Conservation (phyloP, 257 asterid species). For the Plantago elongata region DNA sequence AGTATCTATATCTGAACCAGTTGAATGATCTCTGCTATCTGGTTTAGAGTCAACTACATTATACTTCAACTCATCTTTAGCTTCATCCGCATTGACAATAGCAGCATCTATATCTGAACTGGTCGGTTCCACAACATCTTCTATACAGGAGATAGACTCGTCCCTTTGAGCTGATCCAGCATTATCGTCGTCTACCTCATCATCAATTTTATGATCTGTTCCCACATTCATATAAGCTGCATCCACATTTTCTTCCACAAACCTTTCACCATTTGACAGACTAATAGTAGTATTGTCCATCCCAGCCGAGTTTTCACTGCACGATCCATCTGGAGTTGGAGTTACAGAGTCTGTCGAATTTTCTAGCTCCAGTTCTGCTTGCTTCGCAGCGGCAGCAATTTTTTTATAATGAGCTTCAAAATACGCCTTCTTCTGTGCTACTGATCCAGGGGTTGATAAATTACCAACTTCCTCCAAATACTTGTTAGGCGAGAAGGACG, state of each 20-base stretch:
- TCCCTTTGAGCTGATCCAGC: conserved; percentile 18
- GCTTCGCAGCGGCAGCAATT: conserved; percentile 90
- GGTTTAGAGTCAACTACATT: conserved; percentile 1
- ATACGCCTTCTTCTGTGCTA: conserved; percentile 87
- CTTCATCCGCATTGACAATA: conserved; percentile 7
- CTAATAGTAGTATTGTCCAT: conserved; percentile 1
- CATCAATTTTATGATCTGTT: not conserved
- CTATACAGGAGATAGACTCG: conserved; percentile 16
- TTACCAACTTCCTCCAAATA: conserved; percentile 90
- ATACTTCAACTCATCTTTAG: conserved; percentile 24
- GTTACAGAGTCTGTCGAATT: conserved; percentile 22
- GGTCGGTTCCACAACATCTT: conserved; percentile 8
- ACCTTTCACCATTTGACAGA: not conserved
- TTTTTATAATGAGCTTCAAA: conserved; percentile 93
- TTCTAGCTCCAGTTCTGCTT: conserved; percentile 65
- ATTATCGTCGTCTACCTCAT: conserved; percentile 26
- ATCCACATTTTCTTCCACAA: conserved; percentile 6
- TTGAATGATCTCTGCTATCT: no score
- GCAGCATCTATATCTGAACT: conserved; percentile 14
- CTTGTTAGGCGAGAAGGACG: conserved; percentile 85
- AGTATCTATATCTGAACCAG: no score
- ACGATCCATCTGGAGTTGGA: conserved; percentile 26
- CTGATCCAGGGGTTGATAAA: conserved; percentile 87
- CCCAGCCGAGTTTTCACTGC: conserved; percentile 11
- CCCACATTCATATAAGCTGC: not conserved